Base-by-base conservation (phyloP, 2,329 filamentous ascomycete genomes). In the Xylaria sp. region DNA sequence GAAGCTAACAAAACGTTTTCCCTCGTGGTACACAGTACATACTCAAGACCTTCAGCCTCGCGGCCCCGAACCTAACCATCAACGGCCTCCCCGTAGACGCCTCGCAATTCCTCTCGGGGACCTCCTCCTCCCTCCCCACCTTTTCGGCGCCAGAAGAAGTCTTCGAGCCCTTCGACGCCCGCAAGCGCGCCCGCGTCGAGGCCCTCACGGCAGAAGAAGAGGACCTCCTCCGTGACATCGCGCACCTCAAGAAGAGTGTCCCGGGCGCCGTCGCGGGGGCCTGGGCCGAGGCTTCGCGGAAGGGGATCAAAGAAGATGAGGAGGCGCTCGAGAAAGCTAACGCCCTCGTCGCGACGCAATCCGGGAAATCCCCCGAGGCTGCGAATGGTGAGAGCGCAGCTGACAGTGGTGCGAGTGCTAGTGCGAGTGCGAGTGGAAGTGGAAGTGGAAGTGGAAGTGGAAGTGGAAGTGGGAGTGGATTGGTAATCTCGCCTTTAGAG, bases 181-280 rank as follows among this genome's bases (percentile, higher is more conserved):
- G 86, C 76, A 85, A 87, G 73, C 87, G 88, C 75, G 82, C 84
- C 69, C 85, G 84, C 73, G 86, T 90, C 72, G 87, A 88, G 75
- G 85, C 87, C 44, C 84, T 90, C n/a, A 84, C 87, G 69, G 82
- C 85, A 68, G 84, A 89, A 67, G 89, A 91, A 73, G 88, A 91
- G 75, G 87, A 88, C 74, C 83, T 91, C 2, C 85, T 90, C 53
- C 86, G 88, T 72, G 87, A 90, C 74, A 89, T 91, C 73, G 88
- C 89, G 8, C 80, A 81, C 35, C 82, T 89, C n/a, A 89, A 89
- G 78, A 84, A 85, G 69, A 78, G 79, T 69, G 84, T 88, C 1
- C 87, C 87, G 23, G 76, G 75, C 18, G 75, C 79, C 10, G 82
- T 83, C 0, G 85, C 87, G 9, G 74, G 78, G 3, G 72, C 79